Evolutionary conservation across 2,329 filamentous ascomycete species (phyloP).

Genomic region (Talaromyces piceae): DNA sequence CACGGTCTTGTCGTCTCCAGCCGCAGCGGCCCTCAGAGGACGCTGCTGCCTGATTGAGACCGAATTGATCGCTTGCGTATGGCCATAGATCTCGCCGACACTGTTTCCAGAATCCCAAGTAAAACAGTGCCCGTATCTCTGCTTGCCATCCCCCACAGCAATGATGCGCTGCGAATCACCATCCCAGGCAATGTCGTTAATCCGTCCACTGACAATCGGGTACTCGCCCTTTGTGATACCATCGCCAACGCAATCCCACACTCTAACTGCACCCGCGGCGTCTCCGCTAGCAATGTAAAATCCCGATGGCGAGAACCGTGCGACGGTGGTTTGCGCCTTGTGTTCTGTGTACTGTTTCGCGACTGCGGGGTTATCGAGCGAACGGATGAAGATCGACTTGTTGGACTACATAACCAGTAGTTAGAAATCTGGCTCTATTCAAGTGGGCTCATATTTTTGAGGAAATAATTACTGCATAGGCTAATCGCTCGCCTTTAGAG

Average conservation of each 20-base stretch:
- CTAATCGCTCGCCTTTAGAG: conserved; percentile 80
- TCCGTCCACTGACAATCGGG: conserved; percentile 83
- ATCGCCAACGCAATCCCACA: conserved; percentile 84
- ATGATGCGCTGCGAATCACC: conserved; percentile 95
- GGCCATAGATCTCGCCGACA: conserved; percentile 87
- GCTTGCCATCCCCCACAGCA: conserved; percentile 89
- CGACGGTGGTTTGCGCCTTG: conserved; percentile 80
- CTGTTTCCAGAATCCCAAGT: conserved; percentile 94
- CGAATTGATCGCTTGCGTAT: conserved; percentile 83
- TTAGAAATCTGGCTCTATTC: not conserved
- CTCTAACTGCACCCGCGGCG: conserved; percentile 70
- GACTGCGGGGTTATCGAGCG: conserved; percentile 78
- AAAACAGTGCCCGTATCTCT: conserved; percentile 88
- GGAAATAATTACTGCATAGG: conserved; percentile 66
- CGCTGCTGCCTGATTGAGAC: conserved; percentile 84
- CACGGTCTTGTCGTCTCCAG: conserved; percentile 79
- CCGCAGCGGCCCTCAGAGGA: conserved; percentile 85
- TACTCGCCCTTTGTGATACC: conserved; percentile 92
- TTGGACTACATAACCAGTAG: conserved; percentile 57
- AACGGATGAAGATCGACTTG: conserved; percentile 93
- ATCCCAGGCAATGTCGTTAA: conserved; percentile 97
- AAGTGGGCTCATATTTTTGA: not conserved
- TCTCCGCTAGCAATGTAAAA: conserved; percentile 95
- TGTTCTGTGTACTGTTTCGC: conserved; percentile 90
- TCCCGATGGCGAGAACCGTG: conserved; percentile 86